Conservation (phyloP, 2,329 filamentous ascomycete genomes). For the Fusarium sp. region DNA sequence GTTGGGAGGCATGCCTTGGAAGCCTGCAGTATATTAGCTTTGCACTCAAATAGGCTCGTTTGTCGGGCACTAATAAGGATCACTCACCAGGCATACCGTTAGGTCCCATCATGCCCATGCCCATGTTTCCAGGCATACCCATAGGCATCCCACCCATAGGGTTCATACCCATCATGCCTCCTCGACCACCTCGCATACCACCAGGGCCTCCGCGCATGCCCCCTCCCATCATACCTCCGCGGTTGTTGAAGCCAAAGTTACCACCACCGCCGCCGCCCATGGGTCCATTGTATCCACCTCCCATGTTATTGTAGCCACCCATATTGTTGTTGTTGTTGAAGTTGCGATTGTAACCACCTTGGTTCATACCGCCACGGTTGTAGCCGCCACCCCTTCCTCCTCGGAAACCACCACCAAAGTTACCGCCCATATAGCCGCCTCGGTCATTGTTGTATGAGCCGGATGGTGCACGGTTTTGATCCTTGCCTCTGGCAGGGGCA, state of each 20-base stretch:
- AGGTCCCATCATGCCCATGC: constrained; percentile 67
- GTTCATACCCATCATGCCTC: constrained; percentile 64
- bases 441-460: constrained; percentile 61
- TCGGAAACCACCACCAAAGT: constrained; percentile 65
- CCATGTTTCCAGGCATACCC: constrained; percentile 70
- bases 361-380: constrained; percentile 61
- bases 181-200: constrained; percentile 60
- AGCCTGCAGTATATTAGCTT: constrained; percentile 59
- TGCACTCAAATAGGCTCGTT: not conserved
- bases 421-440: constrained; percentile 54
- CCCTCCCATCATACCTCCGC: constrained; percentile 60
- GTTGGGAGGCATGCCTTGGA: constrained; percentile 75
- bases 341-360: constrained; percentile 57
- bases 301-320: constrained; percentile 59
- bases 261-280: constrained; percentile 65
- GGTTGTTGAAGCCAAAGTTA: constrained; percentile 61
- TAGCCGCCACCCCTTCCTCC: constrained; percentile 63
- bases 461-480: constrained; percentile 65
- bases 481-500: constrained; percentile 73
- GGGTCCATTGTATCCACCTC: constrained; percentile 62
- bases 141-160: constrained; percentile 62
- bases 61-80: not conserved
- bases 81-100: constrained; percentile 54
- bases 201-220: constrained; percentile 63
- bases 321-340: constrained; percentile 57